Conservation (phyloP, 768 basidiomycete genomes). For the Dendrothele bispora region DNA sequence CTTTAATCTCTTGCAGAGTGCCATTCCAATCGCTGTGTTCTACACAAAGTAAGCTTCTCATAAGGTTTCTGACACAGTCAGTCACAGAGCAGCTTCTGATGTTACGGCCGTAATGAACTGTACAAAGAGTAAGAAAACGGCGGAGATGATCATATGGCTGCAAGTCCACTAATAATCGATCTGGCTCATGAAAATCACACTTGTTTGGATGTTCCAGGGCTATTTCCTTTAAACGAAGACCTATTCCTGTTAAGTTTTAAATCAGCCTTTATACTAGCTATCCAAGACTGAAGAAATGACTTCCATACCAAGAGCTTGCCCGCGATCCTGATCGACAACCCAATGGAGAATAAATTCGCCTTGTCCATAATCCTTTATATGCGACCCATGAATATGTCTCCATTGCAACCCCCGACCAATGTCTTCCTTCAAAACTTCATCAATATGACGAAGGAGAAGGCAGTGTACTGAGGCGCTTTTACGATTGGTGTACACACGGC, state of each 20-base stretch:
- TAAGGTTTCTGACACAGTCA: constrained; percentile 12
- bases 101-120: constrained; percentile 17
- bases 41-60: constrained; percentile 22
- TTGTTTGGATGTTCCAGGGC: constrained; percentile 1
- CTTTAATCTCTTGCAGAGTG: constrained; percentile 13
- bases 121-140: constrained; percentile 18
- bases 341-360: constrained; percentile 12
- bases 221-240: constrained; percentile 18
- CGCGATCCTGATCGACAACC: constrained; percentile 15
- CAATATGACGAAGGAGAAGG: constrained; percentile 8
- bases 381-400: constrained; percentile 13
- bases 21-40: constrained; percentile 19
- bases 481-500: constrained; percentile 17
- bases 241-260: constrained; percentile 17
- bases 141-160: constrained; percentile 22
- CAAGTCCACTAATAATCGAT: constrained; percentile 7
- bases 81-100: constrained; percentile 12
- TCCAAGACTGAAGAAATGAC: background rate
- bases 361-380: constrained; percentile 4
- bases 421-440: constrained; percentile 13
- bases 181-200: constrained; percentile 20
- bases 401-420: constrained; percentile 13
- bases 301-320: constrained; percentile 16
- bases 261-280: no score
- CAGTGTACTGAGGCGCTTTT: constrained; percentile 18